A percentile compares a stretch with the other conserved stretches of the same genome.
Conservation (phyloP, 2,329 filamentous ascomycete genomes). For the Curvularia lunata region DNA sequence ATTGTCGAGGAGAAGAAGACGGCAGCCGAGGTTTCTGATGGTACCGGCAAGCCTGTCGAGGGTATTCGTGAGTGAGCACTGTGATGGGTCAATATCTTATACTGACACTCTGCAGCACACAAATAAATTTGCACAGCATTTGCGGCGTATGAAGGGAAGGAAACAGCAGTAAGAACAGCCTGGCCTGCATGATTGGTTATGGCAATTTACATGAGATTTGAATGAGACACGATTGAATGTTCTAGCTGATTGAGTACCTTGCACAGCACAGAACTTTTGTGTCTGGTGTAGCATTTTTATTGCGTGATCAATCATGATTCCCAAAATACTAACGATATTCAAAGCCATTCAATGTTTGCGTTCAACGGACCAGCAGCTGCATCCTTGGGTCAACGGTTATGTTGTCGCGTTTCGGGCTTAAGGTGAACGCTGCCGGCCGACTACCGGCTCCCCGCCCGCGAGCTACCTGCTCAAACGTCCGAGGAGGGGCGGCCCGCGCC, state of each 20-base stretch:
- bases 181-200: background rate
- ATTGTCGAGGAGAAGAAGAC: conserved; percentile 48
- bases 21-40: conserved; percentile 68
- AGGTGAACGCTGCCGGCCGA: background rate
- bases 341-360: background rate
- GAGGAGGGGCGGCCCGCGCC: background rate
- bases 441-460: background rate
- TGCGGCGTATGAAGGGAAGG: conserved; percentile 15
- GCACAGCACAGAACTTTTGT: background rate
- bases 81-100: background rate
- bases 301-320: background rate
- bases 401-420: background rate
- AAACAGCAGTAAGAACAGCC: conserved; percentile 1
- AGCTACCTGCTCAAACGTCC: background rate
- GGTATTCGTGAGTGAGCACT: conserved; percentile 56
- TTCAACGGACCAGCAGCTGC: no score
- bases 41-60: conserved; percentile 66
- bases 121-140: conserved; percentile 30
- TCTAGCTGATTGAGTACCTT: background rate
- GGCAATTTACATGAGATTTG: conserved; percentile 3
- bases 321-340: background rate
- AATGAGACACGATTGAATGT: background rate
- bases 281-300: background rate
- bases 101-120: conserved; percentile 26
- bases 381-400: background rate